A percentile compares a stretch with the other conserved stretches of the same genome.
Evolutionary conservation across 2,329 filamentous ascomycete genomes (phyloP).

Genomic region (Cladophialophora carrionii): DNA sequence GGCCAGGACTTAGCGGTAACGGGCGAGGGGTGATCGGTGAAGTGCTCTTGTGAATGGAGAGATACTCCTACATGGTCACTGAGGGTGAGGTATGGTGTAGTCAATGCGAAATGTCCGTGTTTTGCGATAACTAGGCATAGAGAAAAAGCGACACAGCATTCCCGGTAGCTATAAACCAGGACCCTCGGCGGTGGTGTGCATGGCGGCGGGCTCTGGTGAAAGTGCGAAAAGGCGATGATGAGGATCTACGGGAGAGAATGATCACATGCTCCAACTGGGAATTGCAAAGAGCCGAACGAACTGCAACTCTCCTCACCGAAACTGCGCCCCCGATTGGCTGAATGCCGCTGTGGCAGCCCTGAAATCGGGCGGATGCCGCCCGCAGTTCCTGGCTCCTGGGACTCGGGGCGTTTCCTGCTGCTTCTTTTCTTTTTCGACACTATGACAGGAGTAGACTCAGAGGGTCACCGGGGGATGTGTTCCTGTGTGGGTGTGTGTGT

Average conservation of each 20-base stretch:
- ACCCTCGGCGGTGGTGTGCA: neutral
- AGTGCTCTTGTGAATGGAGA: neutral
- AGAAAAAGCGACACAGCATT: neutral
- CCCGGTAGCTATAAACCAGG: neutral
- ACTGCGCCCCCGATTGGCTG: slow-evolving; percentile 13
- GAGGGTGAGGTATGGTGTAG: neutral
- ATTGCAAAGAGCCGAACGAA: slow-evolving; percentile 11
- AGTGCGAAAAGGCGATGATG: slow-evolving; percentile 11
- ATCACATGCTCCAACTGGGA: slow-evolving; percentile 25
- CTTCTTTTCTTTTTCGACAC: slow-evolving; percentile 1
- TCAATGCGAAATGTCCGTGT: neutral
- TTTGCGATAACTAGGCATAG: neutral
- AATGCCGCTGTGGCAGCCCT: neutral
- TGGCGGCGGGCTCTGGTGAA: neutral
- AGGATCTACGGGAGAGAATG: slow-evolving; percentile 11
- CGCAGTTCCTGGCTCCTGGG: neutral
- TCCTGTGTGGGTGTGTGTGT: neutral
- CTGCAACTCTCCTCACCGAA: neutral
- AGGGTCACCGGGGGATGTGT: neutral
- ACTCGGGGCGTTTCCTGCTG: neutral
- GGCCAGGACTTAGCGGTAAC: neutral
- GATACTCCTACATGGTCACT: slow-evolving; percentile 18
- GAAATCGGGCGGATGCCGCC: neutral
- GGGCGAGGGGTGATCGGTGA: neutral
- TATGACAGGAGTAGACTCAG: neutral